phyloP scores from a whole-genome alignment of 192 early-diverging fungal species.

The Gigaspora rosea region DNA sequence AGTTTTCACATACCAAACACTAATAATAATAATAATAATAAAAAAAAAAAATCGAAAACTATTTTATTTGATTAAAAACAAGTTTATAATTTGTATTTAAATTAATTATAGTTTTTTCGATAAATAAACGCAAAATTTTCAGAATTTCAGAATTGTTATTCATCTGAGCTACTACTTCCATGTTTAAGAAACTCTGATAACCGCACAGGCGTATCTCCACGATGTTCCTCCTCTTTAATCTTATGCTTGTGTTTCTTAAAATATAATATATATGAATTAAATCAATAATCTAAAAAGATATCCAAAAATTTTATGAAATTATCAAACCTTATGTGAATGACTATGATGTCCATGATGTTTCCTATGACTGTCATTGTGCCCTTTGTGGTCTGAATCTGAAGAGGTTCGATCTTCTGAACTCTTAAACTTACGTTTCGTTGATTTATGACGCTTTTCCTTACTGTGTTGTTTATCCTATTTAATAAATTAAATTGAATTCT shows the following conservation, averaged over 20 bases:
- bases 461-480: neutral
- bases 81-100: neutral
- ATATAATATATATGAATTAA: neutral
- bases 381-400: neutral
- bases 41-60: no score
- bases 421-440: no score
- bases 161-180: conserved; percentile 20
- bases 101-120: neutral
- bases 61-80: no score
- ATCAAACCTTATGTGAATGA: conserved; percentile 8
- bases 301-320: neutral
- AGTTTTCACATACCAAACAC: no score
- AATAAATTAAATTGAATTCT: neutral
- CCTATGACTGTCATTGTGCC: neutral
- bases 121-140: conserved; percentile 31
- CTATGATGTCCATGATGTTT: conserved; percentile 3
- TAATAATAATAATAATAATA: no score
- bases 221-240: conserved; percentile 13
- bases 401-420: neutral
- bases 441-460: neutral
- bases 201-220: conserved; percentile 15
- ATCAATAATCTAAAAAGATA: neutral
- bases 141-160: conserved; percentile 11
- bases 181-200: conserved; percentile 22
- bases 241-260: conserved; percentile 11